Percentiles rank a stretch among this genome's conserved stretches.
phyloP scores from a whole-genome alignment of 768 basidiomycete species.

The Tephrocybe sp. region DNA sequence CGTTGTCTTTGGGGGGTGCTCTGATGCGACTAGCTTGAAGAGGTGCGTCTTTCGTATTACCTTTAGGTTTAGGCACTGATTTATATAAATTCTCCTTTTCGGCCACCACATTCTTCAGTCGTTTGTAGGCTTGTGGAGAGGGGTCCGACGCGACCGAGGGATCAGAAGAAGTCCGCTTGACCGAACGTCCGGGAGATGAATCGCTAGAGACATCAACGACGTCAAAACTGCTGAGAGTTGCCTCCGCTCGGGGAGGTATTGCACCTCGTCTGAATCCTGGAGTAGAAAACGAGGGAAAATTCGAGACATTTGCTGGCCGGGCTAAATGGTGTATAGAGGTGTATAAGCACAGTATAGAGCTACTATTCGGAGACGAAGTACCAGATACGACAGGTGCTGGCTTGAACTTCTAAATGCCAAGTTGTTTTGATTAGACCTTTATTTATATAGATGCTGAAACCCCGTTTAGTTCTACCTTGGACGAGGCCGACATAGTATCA shows the following conservation, averaged over 20 bases:
- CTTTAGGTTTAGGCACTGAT: constrained; percentile 1
- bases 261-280: constrained; percentile 39
- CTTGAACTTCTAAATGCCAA: constrained; percentile 13
- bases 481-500: constrained; percentile 8
- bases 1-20: constrained; percentile 4
- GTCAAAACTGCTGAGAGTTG: constrained; percentile 20
- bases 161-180: constrained; percentile 44
- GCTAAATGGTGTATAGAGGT: constrained; percentile 14
- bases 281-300: constrained; percentile 44
- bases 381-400: constrained; percentile 22
- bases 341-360: not conserved
- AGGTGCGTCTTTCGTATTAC: constrained; percentile 19
- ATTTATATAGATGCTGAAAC: too few species aligned
- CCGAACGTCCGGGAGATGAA: constrained; percentile 29
- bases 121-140: constrained; percentile 31
- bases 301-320: constrained; percentile 23
- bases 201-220: constrained; percentile 38
- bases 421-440: not conserved
- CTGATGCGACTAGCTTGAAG: constrained; percentile 1
- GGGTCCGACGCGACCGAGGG: constrained; percentile 29
- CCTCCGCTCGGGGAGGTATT: constrained; percentile 11
- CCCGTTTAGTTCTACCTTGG: constrained; percentile 20
- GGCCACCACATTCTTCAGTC: constrained; percentile 25
- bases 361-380: too few species aligned
- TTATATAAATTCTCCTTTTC: constrained; percentile 37